Evolutionary conservation across 257 asterid genomes (phyloP).

Genomic region (Solanum piurae): DNA sequence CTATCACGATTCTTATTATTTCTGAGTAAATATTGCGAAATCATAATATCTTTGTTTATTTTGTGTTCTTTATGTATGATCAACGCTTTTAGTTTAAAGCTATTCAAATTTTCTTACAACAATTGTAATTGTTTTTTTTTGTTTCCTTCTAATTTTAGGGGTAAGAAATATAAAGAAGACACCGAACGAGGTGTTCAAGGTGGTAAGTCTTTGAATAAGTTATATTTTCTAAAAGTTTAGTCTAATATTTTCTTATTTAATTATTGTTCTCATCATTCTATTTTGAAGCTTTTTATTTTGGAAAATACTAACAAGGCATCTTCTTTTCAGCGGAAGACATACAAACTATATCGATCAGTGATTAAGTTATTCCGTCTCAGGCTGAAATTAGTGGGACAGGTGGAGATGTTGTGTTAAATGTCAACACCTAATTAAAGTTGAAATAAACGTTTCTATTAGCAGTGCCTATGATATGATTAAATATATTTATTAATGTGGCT

Average conservation of each 20-base stretch:
- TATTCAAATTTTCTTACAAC: too few species aligned
- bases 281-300: background rate
- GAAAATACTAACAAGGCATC: background rate
- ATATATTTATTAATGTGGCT: background rate
- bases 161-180: background rate
- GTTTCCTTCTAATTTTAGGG: background rate
- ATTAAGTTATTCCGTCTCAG: background rate
- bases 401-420: background rate
- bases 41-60: background rate
- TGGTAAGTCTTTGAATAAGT: background rate
- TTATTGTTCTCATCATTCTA: background rate
- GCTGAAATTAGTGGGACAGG: background rate
- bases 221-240: background rate
- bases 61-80: background rate
- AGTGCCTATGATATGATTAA: background rate
- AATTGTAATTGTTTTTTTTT: background rate
- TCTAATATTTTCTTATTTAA: background rate
- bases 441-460: background rate
- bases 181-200: background rate
- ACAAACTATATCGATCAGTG: background rate
- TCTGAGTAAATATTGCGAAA: background rate
- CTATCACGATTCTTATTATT: background rate
- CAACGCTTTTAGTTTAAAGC: too few species aligned
- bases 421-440: background rate
- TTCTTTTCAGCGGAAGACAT: background rate